Conservation (phyloP, 2,329 filamentous ascomycete species). For the Ophiostoma fasciatum region DNA sequence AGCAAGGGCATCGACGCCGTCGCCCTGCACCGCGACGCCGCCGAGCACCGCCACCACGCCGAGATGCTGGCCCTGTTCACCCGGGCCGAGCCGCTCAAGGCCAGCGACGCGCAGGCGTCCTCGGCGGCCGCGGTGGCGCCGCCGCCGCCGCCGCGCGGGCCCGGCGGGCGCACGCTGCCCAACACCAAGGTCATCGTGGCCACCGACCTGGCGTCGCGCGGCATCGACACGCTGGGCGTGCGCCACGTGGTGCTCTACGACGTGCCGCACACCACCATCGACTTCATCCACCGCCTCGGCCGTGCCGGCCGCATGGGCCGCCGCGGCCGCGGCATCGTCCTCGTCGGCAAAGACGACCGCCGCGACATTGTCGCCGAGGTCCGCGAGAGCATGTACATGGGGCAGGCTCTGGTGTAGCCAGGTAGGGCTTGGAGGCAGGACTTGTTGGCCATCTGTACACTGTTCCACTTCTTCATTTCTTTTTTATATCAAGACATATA, state of each 20-base stretch:
- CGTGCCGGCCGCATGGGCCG: conserved; percentile 86
- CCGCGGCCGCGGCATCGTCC: conserved; percentile 73
- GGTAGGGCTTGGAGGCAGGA: no score
- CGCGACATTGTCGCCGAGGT: conserved; percentile 87
- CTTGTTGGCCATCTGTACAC: neutral
- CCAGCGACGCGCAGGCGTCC: no score
- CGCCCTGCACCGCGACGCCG: conserved; percentile 72
- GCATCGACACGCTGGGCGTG: conserved; percentile 87
- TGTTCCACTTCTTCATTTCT: neutral
- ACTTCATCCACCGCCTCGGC: conserved; percentile 93
- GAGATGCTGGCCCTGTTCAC: conserved; percentile 70
- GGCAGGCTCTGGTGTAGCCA: conserved; percentile 61
- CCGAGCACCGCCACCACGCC: conserved; percentile 49
- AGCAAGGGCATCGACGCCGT: conserved; percentile 81
- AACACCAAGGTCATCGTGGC: conserved; percentile 88
- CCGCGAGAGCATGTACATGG: conserved; percentile 74
- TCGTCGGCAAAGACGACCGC: conserved; percentile 79
- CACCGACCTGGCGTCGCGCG: conserved; percentile 81
- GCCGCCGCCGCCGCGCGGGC: conserved; percentile 5
- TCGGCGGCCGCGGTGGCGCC: no score
- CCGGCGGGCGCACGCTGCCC: conserved; percentile 37
- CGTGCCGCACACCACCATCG: conserved; percentile 93
- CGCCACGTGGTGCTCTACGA: conserved; percentile 89
- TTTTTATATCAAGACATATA: neutral
- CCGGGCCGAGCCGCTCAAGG: conserved; percentile 25